Percentiles rank a stretch among this genome's conserved stretches.
Conservation (phyloP, 306 rosid species). For the Senna siamea region DNA sequence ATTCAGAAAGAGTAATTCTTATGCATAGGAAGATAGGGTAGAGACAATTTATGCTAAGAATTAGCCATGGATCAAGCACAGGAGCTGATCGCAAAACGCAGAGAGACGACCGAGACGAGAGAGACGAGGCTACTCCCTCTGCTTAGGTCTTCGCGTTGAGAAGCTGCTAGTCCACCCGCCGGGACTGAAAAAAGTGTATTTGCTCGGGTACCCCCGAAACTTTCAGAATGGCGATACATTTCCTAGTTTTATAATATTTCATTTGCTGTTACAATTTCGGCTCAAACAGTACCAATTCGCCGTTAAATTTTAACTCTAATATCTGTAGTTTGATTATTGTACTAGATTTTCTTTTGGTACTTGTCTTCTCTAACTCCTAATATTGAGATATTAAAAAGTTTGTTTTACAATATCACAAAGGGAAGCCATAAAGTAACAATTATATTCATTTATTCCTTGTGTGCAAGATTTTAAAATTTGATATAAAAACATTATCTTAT, state of each 20-base stretch:
- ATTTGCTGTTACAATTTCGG: no score
- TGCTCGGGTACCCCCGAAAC: background rate
- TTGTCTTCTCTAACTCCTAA: no score
- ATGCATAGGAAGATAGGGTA: background rate
- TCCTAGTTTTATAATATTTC: background rate
- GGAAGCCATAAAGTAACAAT: no score
- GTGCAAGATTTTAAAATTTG: background rate
- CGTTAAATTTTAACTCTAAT: no score
- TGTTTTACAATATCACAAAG: no score
- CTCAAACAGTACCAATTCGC: no score
- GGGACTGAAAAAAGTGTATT: constrained; percentile 9
- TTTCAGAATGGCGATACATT: background rate
- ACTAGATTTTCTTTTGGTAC: no score
- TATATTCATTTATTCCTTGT: no score
- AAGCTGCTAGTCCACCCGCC: constrained; percentile 15
- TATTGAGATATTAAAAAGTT: no score
- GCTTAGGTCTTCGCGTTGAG: constrained; percentile 33
- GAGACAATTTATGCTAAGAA: background rate
- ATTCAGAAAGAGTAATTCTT: background rate
- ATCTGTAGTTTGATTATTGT: no score
- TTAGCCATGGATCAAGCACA: constrained; percentile 16
- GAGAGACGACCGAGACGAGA: no score
- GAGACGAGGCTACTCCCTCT: background rate
- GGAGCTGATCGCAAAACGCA: background rate
- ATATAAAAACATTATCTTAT: no score